Base-by-base conservation (phyloP, 805 yeast species). In the Metschnikowia dekortorum region DNA sequence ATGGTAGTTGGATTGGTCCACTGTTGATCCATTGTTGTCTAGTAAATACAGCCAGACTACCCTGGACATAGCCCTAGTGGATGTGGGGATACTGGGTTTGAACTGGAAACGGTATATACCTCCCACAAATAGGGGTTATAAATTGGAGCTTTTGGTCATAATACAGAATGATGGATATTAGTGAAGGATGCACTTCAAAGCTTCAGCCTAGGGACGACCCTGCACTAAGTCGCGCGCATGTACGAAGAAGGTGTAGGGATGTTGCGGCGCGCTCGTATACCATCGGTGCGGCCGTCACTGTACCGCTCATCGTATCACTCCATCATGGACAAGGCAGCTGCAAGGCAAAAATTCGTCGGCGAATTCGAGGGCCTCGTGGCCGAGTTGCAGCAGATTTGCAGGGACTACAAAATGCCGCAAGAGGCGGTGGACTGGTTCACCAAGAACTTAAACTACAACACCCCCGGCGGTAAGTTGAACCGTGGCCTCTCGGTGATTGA, bases 401-500 rank as follows among this genome's bases (percentile, higher is more conserved):
- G 68, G 41, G 73, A 73, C 46, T 88, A 89, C 70, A 88, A 89
- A 50, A 87, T 94, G 83, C 89, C 96, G 31, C 70, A 76, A 48
- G 94, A 87, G 54, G 97, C 97, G 36, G 79, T 87, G 50, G 81
- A 79, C 29, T 94, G 99, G 98, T 89, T 82, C 70, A 80, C 76
- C 58, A 78, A 78, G 57, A 83, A 76, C 57, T 73, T 92, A 65
- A 72, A 84, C 61, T 87, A 92, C 76, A 94, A 94, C 75, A 84
- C 96, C 5, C 92, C 96, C 51, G 97, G 97, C 53, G 99, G 99
- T 46, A 94, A 94, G 70, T 79, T 90, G 65, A 94, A 94, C 80
- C 82, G 99, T 67, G 99, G 99, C 32, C 73, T 94, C 51, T 89
- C 97, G 36, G 98, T 94, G 16, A 84, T 94, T 54, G 98, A 92